Percentiles rank a stretch among this genome's conserved stretches.
These are phyloP conservation scores for Plasmodium malariae DNA, from an alignment of 169 alveolate genomes.

Conservation along the genomic window DNA sequence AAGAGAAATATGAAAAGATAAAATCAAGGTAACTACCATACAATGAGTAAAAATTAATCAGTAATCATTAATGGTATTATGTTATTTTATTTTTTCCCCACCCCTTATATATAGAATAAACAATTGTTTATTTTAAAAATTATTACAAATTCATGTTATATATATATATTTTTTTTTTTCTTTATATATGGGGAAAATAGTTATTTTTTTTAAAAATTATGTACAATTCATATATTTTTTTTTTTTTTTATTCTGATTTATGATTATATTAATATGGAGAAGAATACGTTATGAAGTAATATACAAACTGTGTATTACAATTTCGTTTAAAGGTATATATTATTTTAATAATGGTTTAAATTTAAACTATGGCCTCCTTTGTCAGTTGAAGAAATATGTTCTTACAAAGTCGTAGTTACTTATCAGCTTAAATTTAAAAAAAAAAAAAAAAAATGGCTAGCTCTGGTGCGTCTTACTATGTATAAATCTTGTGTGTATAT, in stretches of 20 bases:
- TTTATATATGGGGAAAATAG: background rate
- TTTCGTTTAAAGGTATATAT: too few relatives aligned
- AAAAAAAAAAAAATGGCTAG: constrained; percentile 23
- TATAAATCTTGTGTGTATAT: too few relatives aligned
- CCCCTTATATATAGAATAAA: too few relatives aligned
- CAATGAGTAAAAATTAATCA: too few relatives aligned
- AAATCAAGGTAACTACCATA: background rate
- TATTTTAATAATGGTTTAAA: too few relatives aligned
- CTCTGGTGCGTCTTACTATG: background rate
- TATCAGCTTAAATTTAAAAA: background rate
- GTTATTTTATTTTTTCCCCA: too few relatives aligned
- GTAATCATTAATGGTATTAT: background rate
- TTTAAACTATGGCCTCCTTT: constrained; percentile 8
- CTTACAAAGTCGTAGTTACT: background rate
- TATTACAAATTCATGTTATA: too few relatives aligned
- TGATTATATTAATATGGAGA: background rate
- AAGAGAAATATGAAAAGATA: background rate
- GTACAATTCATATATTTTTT: constrained; percentile 18
- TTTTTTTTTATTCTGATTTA: background rate
- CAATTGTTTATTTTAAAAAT: too few relatives aligned
- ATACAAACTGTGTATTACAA: too few relatives aligned
- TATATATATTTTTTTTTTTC: too few relatives aligned
- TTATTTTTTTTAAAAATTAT: constrained; percentile 11
- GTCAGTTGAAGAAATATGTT: constrained; percentile 14
- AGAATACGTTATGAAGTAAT: background rate